Evolutionary conservation across 192 early-diverging fungal genomes (phyloP).

Genomic region (Coemansia sp.): DNA sequence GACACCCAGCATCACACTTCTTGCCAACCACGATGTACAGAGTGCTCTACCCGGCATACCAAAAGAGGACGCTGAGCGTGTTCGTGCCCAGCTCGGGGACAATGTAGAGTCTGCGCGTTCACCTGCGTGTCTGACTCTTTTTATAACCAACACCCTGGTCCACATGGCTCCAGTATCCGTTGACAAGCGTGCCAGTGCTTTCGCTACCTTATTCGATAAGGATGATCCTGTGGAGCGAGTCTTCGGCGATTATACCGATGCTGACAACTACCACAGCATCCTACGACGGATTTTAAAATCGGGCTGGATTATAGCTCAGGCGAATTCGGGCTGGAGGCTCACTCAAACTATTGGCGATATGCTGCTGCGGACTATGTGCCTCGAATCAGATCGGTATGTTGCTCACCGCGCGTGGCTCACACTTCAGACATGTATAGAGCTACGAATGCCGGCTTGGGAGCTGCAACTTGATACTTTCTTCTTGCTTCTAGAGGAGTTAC

Average conservation of each 20-base stretch:
- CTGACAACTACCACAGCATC: background rate
- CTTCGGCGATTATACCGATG: slow-evolving; percentile 5
- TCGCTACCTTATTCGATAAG: background rate
- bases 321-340: slow-evolving; percentile 28
- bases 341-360: slow-evolving; percentile 30
- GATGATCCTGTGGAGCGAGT: slow-evolving; percentile 24
- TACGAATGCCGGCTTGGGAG: slow-evolving; percentile 24
- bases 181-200: background rate
- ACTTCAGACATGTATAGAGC: slow-evolving; percentile 22
- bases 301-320: slow-evolving; percentile 19
- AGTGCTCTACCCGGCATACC: slow-evolving; percentile 4
- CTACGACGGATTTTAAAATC: slow-evolving; percentile 21
- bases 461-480: slow-evolving; percentile 7
- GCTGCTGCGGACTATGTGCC: slow-evolving; percentile 21
- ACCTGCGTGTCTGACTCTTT: slow-evolving; percentile 16
- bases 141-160: background rate
- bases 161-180: background rate
- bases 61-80: slow-evolving; percentile 13
- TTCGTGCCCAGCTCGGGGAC: slow-evolving; percentile 15
- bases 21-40: slow-evolving; percentile 8
- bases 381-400: background rate
- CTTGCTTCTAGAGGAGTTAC: slow-evolving; percentile 15
- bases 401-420: slow-evolving; percentile 14
- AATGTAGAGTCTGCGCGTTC: background rate
- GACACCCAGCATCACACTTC: background rate